Base-by-base conservation (phyloP, 768 basidiomycete species). In the Lactifluus subvellereus region DNA sequence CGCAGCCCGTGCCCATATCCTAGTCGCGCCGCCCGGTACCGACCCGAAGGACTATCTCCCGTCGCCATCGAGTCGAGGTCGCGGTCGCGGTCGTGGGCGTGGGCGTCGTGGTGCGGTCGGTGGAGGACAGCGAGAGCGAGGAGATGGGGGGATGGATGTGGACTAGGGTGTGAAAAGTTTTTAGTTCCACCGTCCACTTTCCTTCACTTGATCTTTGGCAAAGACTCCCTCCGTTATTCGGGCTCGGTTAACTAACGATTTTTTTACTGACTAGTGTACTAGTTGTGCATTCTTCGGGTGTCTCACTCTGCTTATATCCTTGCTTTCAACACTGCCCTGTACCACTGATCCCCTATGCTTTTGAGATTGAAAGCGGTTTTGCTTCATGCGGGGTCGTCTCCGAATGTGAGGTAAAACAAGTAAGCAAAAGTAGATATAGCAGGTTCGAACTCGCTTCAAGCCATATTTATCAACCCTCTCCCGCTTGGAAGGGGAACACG, bases 381-480 rank as follows among this genome's bases (percentile, higher is more conserved):
- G 57, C 37, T 51, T 64, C 62, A 56, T 54, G 57, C 57, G 22
- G 32, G 32, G 42, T 58, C 57, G 42, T 59, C 61, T 61, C 56
- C 42, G 40, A 59, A 53, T 53, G 53, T 50, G 53, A 67, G 57
- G 49, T 66, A 66, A 67, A n/a, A 48, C 61, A 67, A 67, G 63
- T 53, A 67, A 66, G 62, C 58, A 66, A 63, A 66, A 64, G 57
- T 67, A 67, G 64, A 67, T 67, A 65, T 47, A 67, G 64, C 66
- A 65, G 52, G 38, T 51, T 48, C 52, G 16, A 48, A 42, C 62
- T 52, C 43, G 47, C 40, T 53, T 47, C 50, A 38, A 49, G 55
- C 32, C 66, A 56, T 37, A 56, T 42, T 43, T 54, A 49, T 45
- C 38, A 42, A 57, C 9, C 63, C 40, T 16, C 35, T 40, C 64